phyloP scores from a whole-genome alignment of 768 basidiomycete species.

The Trametes punicea region DNA sequence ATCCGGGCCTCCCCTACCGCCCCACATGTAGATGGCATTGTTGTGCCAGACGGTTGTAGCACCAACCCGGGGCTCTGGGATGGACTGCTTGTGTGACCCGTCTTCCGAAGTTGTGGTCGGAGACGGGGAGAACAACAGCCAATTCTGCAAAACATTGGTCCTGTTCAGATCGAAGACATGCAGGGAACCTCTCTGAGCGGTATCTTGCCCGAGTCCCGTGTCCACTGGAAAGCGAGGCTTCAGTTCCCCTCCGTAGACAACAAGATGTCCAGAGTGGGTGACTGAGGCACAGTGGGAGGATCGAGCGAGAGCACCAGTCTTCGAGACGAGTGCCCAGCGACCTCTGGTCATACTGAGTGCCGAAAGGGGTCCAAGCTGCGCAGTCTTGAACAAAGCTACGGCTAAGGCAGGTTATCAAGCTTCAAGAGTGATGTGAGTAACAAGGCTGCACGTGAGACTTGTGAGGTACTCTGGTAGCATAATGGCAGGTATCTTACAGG shows the following conservation, averaged over 20 bases:
- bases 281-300: conserved; percentile 42
- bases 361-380: not conserved
- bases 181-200: conserved; percentile 18
- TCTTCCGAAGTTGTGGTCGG: not conserved
- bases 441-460: not conserved
- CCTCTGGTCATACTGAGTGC: conserved; percentile 16
- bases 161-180: conserved; percentile 27
- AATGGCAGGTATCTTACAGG: not conserved
- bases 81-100: not conserved
- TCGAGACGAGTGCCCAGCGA: conserved; percentile 30
- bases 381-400: no score
- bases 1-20: conserved; percentile 41
- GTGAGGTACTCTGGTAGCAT: not conserved
- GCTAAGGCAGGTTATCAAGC: not conserved
- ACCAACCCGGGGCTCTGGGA: conserved; percentile 29
- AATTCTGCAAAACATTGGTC: not conserved
- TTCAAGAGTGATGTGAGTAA: no score
- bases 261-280: conserved; percentile 26
- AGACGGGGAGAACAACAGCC: conserved; percentile 27
- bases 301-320: conserved; percentile 28
- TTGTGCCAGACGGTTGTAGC: conserved; percentile 15
- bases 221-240: conserved; percentile 42
- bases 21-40: conserved; percentile 37
- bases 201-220: conserved; percentile 17
- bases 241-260: conserved; percentile 44